Evolutionary conservation across 1,139 yeast species (phyloP).

Genomic region (Suhomyces wounanorum): DNA sequence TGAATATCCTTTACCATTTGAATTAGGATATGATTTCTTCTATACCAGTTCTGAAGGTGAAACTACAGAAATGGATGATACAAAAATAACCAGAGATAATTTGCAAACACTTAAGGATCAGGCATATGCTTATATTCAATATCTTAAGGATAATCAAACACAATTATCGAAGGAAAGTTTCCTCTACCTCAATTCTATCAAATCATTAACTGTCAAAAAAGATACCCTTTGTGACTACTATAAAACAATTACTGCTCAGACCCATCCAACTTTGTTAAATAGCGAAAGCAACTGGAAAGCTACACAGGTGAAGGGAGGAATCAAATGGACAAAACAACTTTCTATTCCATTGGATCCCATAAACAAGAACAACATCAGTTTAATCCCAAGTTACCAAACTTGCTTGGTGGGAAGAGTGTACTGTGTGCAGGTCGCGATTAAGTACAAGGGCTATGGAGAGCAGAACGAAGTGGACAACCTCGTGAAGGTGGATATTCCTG

Average conservation of each 20-base stretch:
- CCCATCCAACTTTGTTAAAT: conserved; percentile 27
- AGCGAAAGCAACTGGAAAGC: conserved; percentile 34
- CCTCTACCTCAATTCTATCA: conserved; percentile 42
- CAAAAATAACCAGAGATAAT: conserved; percentile 37
- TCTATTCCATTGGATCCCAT: conserved; percentile 33
- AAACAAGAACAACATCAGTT: conserved; percentile 43
- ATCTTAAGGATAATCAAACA: conserved; percentile 37
- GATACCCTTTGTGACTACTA: conserved; percentile 45
- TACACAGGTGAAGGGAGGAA: conserved; percentile 20
- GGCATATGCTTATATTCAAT: conserved; percentile 35
- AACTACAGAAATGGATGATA: conserved; percentile 24
- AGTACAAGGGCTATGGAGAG: conserved; percentile 42
- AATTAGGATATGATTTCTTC: conserved; percentile 45
- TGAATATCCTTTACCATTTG: conserved; percentile 46
- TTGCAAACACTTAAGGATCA: conserved; percentile 40
- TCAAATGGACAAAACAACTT: conserved; percentile 34
- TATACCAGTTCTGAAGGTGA: conserved; percentile 30
- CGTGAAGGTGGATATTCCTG: conserved; percentile 43
- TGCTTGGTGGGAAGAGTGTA: conserved; percentile 48
- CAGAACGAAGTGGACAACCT: conserved; percentile 38
- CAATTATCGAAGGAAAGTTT: conserved; percentile 36
- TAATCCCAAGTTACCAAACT: conserved; percentile 46
- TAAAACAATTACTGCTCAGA: conserved; percentile 25
- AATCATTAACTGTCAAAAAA: conserved; percentile 42
- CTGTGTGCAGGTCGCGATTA: conserved; percentile 42